These are phyloP conservation scores for Corylus heterophylla DNA, from an alignment of 306 rosid species.

Conservation along the genomic window DNA sequence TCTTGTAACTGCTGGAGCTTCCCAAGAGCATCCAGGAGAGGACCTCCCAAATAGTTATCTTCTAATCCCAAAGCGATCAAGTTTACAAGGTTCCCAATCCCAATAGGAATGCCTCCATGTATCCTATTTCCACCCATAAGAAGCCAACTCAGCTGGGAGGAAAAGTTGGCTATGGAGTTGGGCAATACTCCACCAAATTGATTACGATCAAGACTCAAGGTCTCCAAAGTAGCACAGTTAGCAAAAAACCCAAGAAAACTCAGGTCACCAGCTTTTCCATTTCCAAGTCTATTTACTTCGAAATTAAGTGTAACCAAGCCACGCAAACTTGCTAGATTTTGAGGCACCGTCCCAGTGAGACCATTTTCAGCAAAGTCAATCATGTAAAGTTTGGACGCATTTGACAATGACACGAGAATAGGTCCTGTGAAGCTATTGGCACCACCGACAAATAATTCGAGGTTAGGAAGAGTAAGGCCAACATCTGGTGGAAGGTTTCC, in stretches of 20 bases:
- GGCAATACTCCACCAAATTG: conserved; percentile 41
- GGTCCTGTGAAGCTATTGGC: conserved; percentile 38
- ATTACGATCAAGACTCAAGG: conserved; percentile 21
- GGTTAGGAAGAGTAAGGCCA: conserved; percentile 49
- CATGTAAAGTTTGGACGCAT: conserved; percentile 43
- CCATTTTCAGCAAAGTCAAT: conserved; percentile 44
- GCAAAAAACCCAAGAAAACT: conserved; percentile 30
- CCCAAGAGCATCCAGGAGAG: conserved; percentile 30
- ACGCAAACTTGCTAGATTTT: conserved; percentile 36
- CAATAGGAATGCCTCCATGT: conserved; percentile 35
- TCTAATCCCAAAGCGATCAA: conserved; percentile 22
- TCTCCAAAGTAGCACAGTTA: conserved; percentile 31
- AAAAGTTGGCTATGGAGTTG: conserved; percentile 29
- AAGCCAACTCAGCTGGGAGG: conserved; percentile 20
- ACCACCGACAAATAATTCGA: conserved; percentile 36
- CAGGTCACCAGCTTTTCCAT: conserved; percentile 27
- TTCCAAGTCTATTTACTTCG: conserved; percentile 34
- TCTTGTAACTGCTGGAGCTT: conserved; percentile 27
- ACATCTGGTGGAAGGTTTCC: conserved; percentile 49
- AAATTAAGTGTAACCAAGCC: conserved; percentile 33
- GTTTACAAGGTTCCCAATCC: conserved; percentile 35
- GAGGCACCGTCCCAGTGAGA: conserved; percentile 39
- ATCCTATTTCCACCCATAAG: conserved; percentile 13
- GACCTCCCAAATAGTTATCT: conserved; percentile 32
- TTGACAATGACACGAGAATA: conserved; percentile 45